Percentiles rank a stretch among this genome's conserved stretches.
Conservation (phyloP, 2,329 filamentous ascomycete species). For the Gnomoniopsis smithogilvyi region DNA sequence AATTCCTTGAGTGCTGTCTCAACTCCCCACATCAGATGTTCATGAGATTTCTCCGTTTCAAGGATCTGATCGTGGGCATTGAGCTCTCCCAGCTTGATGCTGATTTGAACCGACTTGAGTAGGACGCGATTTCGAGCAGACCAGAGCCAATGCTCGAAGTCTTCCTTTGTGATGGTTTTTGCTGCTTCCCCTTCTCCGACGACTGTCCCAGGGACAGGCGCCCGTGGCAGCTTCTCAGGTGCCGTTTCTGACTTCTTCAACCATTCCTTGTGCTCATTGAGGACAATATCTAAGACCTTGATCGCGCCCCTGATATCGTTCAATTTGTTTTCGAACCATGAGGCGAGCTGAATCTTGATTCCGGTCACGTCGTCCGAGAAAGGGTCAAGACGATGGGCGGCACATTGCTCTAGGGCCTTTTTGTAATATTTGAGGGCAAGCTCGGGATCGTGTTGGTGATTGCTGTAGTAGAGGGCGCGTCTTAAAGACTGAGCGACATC, state of each 20-base stretch:
- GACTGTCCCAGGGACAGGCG: constrained; percentile 15
- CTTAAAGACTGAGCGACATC: constrained; percentile 75
- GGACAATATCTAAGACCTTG: constrained; percentile 74
- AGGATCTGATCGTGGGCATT: constrained; percentile 76
- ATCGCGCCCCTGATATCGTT: constrained; percentile 67
- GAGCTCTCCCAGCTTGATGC: constrained; percentile 80
- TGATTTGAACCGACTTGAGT: constrained; percentile 70
- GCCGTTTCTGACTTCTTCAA: constrained; percentile 49
- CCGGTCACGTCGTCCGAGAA: constrained; percentile 91
- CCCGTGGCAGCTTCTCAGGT: constrained; percentile 29
- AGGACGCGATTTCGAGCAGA: constrained; percentile 59
- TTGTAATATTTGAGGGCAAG: constrained; percentile 82
- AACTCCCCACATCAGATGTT: constrained; percentile 74
- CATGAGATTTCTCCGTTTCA: constrained; percentile 70
- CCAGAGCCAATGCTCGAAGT: constrained; percentile 40
- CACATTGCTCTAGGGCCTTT: constrained; percentile 70
- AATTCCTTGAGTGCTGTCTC: constrained; percentile 76
- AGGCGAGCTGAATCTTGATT: constrained; percentile 77
- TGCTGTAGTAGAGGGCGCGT: constrained; percentile 82
- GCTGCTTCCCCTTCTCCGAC: constrained; percentile 28
- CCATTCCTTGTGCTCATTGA: constrained; percentile 65
- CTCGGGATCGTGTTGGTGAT: constrained; percentile 69
- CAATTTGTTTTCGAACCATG: constrained; percentile 71
- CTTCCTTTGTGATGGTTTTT: constrained; percentile 12
- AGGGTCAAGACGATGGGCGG: constrained; percentile 74